These are phyloP conservation scores for Septoria linicola DNA, from an alignment of 2,329 filamentous ascomycete species.

Conservation along the genomic window DNA sequence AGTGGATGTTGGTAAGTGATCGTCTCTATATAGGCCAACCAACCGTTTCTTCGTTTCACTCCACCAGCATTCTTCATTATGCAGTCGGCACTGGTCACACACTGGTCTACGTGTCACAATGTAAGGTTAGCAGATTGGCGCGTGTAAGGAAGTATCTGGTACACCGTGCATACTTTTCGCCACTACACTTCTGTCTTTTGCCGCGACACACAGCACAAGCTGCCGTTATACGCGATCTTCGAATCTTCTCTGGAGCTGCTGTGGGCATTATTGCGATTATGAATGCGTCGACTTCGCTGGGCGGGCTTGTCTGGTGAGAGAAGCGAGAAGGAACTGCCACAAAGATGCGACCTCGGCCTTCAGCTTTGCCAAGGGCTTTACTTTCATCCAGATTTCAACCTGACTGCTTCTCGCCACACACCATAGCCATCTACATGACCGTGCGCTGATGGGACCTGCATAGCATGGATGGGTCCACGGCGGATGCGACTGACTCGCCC, in stretches of 20 bases:
- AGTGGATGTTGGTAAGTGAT: neutral
- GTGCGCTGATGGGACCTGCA: too few relatives aligned
- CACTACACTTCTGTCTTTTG: conserved; percentile 28
- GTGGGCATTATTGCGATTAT: conserved; percentile 13
- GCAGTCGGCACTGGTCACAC: conserved; percentile 27
- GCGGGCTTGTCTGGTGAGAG: neutral
- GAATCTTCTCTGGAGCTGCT: conserved; percentile 20
- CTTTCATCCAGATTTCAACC: conserved; percentile 2
- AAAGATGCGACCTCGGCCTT: conserved; percentile 5
- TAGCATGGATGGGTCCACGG: conserved; percentile 4
- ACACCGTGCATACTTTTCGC: conserved; percentile 22
- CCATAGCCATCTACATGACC: neutral
- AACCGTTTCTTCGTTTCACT: conserved; percentile 29
- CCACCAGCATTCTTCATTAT: conserved; percentile 31
- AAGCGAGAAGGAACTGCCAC: neutral
- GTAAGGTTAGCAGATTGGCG: conserved; percentile 2
- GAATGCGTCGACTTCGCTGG: too few relatives aligned
- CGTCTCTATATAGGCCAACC: neutral
- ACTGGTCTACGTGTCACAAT: conserved; percentile 9
- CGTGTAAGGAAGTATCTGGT: too few relatives aligned
- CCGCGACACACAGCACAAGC: conserved; percentile 28
- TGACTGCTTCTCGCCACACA: neutral
- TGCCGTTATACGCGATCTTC: conserved; percentile 27
- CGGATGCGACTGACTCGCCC: conserved; percentile 24
- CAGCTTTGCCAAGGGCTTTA: conserved; percentile 3